Percentiles rank a stretch among this genome's conserved stretches.
These are phyloP conservation scores for Podila minutissima DNA, from an alignment of 192 early-diverging fungal genomes.

Conservation along the genomic window DNA sequence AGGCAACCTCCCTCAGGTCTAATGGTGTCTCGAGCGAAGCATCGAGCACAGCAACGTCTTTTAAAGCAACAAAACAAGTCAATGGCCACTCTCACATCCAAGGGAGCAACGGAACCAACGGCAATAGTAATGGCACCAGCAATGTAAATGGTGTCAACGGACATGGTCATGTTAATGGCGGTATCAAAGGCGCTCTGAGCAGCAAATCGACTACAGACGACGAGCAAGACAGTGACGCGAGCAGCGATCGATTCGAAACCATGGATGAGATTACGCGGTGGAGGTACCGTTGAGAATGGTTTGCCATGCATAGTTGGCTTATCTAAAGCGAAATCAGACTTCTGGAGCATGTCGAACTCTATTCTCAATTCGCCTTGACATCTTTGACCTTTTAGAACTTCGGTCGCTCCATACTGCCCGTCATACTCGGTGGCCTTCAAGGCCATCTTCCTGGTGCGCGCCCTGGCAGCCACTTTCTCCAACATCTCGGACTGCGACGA, in stretches of 20 bases:
- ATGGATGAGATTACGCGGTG: conserved; percentile 6
- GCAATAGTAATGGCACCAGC: neutral
- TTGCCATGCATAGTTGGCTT: neutral
- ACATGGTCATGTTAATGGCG: conserved; percentile 7
- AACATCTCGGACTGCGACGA: conserved; percentile 85
- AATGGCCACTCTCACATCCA: neutral
- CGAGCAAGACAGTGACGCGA: conserved; percentile 19
- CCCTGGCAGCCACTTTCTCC: conserved; percentile 64
- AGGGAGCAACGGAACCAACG: neutral
- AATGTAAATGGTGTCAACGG: neutral
- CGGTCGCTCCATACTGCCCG: conserved; percentile 54
- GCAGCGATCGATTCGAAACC: conserved; percentile 3
- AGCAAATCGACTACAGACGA: conserved; percentile 8
- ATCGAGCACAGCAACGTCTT: neutral
- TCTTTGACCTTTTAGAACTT: neutral
- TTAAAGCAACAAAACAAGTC: conserved; percentile 10
- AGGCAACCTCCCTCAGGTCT: neutral
- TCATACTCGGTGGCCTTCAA: conserved; percentile 65
- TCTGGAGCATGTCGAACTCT: neutral
- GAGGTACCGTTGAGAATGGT: neutral
- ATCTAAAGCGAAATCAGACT: neutral
- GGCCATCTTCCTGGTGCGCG: conserved; percentile 59
- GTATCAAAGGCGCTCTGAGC: conserved; percentile 6
- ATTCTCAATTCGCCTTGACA: neutral
- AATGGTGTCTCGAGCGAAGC: neutral